Conservation (phyloP, 495 filamentous ascomycete species). For the Chlorociboria aeruginascens region DNA sequence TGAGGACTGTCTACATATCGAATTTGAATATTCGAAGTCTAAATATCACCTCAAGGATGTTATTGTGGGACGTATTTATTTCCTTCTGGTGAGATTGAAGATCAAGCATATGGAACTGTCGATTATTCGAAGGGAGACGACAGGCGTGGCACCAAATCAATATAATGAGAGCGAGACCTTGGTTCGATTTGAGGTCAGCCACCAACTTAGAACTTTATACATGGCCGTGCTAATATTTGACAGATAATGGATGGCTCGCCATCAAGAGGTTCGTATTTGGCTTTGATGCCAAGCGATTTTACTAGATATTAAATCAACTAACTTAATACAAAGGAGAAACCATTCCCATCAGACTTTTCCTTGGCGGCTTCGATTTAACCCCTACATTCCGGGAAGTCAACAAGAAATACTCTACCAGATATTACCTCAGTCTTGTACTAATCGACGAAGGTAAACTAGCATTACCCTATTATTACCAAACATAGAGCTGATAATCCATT, state of each 20-base stretch:
- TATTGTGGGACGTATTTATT: slow-evolving; percentile 98
- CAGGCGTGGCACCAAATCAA: slow-evolving; percentile 97
- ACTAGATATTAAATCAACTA: no score
- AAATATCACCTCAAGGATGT: slow-evolving; percentile 99
- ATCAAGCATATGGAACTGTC: slow-evolving; percentile 99
- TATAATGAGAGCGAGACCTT: slow-evolving; percentile 99
- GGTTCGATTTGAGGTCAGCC: slow-evolving; percentile 84
- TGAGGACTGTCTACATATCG: slow-evolving; percentile 97
- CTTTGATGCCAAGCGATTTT: no score
- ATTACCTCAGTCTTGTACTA: slow-evolving; percentile 92
- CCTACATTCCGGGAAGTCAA: slow-evolving; percentile 99
- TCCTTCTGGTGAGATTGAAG: slow-evolving; percentile 93
- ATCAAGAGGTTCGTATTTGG: slow-evolving; percentile 37
- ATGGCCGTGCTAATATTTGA: slow-evolving; percentile 1
- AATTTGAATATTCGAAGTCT: slow-evolving; percentile 98
- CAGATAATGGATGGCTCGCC: slow-evolving; percentile 99
- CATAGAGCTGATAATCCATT: neutral
- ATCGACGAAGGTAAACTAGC: slow-evolving; percentile 73
- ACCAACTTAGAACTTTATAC: neutral
- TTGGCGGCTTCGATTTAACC: slow-evolving; percentile 94
- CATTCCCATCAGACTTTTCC: slow-evolving; percentile 94
- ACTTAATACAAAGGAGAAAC: slow-evolving; percentile 55
- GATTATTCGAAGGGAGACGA: slow-evolving; percentile 95
- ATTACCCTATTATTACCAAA: neutral
- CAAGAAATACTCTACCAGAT: slow-evolving; percentile 98